Evolutionary conservation across 2,329 filamentous ascomycete genomes (phyloP).

Genomic region (Alternaria sp.): DNA sequence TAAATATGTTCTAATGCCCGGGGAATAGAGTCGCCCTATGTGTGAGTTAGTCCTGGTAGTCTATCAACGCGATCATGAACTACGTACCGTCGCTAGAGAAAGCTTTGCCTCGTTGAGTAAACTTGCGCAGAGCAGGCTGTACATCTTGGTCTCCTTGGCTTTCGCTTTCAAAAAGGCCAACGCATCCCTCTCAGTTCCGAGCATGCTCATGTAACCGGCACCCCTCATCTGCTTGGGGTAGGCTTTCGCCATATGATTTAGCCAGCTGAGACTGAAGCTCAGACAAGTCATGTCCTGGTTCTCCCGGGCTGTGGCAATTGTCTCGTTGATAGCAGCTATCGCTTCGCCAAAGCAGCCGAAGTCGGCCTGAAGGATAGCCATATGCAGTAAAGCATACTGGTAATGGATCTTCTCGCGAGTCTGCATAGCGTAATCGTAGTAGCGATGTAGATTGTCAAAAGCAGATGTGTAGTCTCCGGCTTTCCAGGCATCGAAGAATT

Average conservation of each 20-base stretch:
- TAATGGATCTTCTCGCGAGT: constrained; percentile 84
- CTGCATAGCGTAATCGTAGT: constrained; percentile 96
- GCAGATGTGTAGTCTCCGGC: constrained; percentile 88
- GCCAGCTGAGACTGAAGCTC: constrained; percentile 94
- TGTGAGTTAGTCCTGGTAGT: background rate
- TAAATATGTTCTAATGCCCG: constrained; percentile 76
- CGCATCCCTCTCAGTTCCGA: constrained; percentile 80
- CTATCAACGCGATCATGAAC: background rate
- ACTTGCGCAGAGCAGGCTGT: constrained; percentile 81
- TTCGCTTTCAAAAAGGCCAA: constrained; percentile 84
- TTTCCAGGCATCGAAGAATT: constrained; percentile 91
- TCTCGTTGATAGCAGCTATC: constrained; percentile 92
- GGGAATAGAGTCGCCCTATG: constrained; percentile 62
- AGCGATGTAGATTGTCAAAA: constrained; percentile 89
- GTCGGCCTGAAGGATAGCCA: constrained; percentile 91
- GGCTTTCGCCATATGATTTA: constrained; percentile 90
- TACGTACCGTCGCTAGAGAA: constrained; percentile 72
- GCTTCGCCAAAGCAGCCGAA: constrained; percentile 92
- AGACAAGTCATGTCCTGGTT: constrained; percentile 91
- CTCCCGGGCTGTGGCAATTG: constrained; percentile 91
- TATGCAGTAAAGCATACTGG: constrained; percentile 91
- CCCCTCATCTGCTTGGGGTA: constrained; percentile 77
- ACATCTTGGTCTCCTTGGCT: constrained; percentile 85
- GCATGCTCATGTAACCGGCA: constrained; percentile 73
- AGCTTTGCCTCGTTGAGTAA: constrained; percentile 86